Evolutionary conservation across 345 rosid species (phyloP), one percentile per base, ranked within the genome.

Genomic region (Euphorbia peplus): DNA sequence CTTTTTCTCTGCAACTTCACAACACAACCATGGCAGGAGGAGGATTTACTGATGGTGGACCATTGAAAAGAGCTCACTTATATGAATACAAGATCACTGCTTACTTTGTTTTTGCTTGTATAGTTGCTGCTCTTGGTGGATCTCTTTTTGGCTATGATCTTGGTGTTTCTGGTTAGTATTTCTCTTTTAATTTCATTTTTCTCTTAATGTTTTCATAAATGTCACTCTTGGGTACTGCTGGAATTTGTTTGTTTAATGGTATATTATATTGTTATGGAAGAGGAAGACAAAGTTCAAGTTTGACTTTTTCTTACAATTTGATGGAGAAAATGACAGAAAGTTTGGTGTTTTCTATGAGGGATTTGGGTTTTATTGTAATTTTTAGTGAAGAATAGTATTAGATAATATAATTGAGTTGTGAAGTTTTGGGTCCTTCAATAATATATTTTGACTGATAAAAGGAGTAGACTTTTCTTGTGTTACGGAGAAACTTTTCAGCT

Each of bases 1-100:
- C 37, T 18, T 16, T 19, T 57, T 29, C n/a, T n/a, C n/a, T 57
- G 32, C 39, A 18, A 1, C 29, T 19, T 13, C 5, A 57, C 60
- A 28, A 3, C 21, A 57, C 39, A 24, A 13, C n/a, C 47, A 87
- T 90, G 97, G 90, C 95, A 0, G 97, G 88, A 15, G 97, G 92
- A 63, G 90, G 71, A 25, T 80, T 84, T 66, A 61, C 44, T 0
- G 85, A 71, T 0, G 83, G 54, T 10, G 85, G 80, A 64, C 44
- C 73, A 2, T 51, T 79, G 26, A 85, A 81, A 66, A 91, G 92
- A 73, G 92, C 97, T 51, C 86, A 85, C 70, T 86, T 85, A 7
- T 91, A 91, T 53, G 90, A 90, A 47, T 83, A 84, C 50, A 78
- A 42, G 29, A 87, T 83, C 61, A 90, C 97, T 47, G 67, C 67